phyloP scores from a whole-genome alignment of 1,284 basidiomycete species.

The Microbotryum intermedium region DNA sequence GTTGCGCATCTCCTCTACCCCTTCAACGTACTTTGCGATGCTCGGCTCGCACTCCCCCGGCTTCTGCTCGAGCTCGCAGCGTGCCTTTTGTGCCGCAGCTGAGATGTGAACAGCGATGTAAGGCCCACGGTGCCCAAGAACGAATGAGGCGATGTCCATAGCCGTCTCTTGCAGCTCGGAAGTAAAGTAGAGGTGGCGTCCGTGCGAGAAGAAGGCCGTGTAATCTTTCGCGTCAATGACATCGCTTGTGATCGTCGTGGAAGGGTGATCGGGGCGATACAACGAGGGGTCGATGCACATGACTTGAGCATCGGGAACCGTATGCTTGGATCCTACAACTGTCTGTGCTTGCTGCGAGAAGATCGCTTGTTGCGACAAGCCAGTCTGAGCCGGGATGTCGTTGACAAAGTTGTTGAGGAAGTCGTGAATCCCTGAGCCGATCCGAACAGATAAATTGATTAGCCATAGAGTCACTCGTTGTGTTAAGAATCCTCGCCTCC shows the following conservation, averaged over 20 bases:
- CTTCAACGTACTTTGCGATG: constrained; percentile 16
- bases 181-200: constrained; percentile 21
- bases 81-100: constrained; percentile 5
- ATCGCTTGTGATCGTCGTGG: constrained; percentile 12
- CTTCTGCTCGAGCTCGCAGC: constrained; percentile 13
- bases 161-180: constrained; percentile 22
- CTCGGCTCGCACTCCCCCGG: constrained; percentile 8
- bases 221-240: constrained; percentile 28
- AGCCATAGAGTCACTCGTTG: no score
- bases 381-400: constrained; percentile 17
- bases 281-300: constrained; percentile 28
- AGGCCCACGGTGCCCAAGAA: constrained; percentile 17
- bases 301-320: constrained; percentile 24
- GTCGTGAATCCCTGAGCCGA: constrained; percentile 8
- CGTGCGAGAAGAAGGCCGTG: constrained; percentile 25
- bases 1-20: constrained; percentile 20
- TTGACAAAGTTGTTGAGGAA: constrained; percentile 25
- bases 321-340: not conserved
- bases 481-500: no score
- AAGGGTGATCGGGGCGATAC: constrained; percentile 21
- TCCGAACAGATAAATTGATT: not conserved
- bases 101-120: constrained; percentile 28
- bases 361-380: constrained; percentile 22
- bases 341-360: constrained; percentile 11
- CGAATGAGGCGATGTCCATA: constrained; percentile 17